Evolutionary conservation across 805 yeast genomes (phyloP).

Genomic region (Cyberlindnera xishuangbannaensis): DNA sequence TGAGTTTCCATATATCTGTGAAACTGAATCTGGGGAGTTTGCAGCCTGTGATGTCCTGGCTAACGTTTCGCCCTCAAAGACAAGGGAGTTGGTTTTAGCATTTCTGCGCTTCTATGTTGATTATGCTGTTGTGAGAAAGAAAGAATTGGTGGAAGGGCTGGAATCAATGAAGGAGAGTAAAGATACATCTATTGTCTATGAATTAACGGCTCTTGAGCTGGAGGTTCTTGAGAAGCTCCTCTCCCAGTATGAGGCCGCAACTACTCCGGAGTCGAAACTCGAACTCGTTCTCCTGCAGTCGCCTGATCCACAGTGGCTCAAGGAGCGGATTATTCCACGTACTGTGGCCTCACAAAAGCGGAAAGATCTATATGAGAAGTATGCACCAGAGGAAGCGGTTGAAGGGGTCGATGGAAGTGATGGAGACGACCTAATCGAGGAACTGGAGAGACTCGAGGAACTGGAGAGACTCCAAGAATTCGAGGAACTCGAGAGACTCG

Average conservation of each 20-base stretch:
- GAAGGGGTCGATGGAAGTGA: too few relatives aligned
- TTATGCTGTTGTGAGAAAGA: conserved; percentile 12
- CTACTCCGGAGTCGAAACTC: conserved; percentile 10
- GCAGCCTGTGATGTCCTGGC: too few relatives aligned
- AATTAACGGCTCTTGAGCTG: conserved; percentile 17
- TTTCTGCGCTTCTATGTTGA: conserved; percentile 16
- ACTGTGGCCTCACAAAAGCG: conserved; percentile 9
- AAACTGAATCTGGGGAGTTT: too few relatives aligned
- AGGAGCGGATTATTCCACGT: conserved; percentile 20
- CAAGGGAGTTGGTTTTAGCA: conserved; percentile 15
- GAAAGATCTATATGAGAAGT: conserved; percentile 8
- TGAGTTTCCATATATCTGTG: too few relatives aligned
- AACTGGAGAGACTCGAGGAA: too few relatives aligned
- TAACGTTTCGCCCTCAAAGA: too few relatives aligned
- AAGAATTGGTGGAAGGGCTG: conserved; percentile 2
- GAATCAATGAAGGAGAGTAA: neutral
- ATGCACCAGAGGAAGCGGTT: conserved; percentile 1
- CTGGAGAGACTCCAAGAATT: too few relatives aligned
- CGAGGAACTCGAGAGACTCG: too few relatives aligned
- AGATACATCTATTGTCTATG: conserved; percentile 14
- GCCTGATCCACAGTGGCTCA: too few relatives aligned
- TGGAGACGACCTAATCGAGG: too few relatives aligned
- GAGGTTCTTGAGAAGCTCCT: conserved; percentile 9
- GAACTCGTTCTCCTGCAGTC: too few relatives aligned
- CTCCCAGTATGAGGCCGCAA: conserved; percentile 1